These are phyloP conservation scores for Diaporthe aspalathi DNA, from an alignment of 2,329 filamentous ascomycete genomes.

Conservation along the genomic window DNA sequence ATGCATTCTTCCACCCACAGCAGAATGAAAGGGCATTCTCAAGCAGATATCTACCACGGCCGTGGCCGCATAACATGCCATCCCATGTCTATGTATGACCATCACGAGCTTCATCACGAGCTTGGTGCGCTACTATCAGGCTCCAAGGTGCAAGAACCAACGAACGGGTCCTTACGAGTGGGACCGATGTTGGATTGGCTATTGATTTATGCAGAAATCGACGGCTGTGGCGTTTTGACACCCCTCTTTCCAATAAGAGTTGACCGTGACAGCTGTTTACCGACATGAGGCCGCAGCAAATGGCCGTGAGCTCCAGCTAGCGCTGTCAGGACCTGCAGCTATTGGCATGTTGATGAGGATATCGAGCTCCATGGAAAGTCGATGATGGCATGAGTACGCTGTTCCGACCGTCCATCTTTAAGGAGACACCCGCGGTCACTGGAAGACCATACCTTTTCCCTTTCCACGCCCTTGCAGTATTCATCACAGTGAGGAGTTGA, in stretches of 20 bases:
- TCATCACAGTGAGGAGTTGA: not conserved
- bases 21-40: not conserved
- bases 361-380: not conserved
- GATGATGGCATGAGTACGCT: not conserved
- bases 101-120: not conserved
- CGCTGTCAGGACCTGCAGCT: not conserved
- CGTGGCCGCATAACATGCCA: too few relatives aligned
- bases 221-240: too few relatives aligned
- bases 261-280: not conserved
- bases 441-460: not conserved
- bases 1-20: too few relatives aligned
- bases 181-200: not conserved
- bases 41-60: not conserved
- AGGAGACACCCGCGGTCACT: not conserved
- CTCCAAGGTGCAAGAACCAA: not conserved
- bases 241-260: not conserved
- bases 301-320: slow-evolving; percentile 1
- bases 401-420: not conserved
- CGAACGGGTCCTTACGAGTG: not conserved
- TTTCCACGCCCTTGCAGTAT: not conserved
- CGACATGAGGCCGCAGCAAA: not conserved
- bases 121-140: not conserved
- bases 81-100: not conserved
- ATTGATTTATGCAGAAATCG: not conserved
- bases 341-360: not conserved